Conservation (phyloP, 2,329 filamentous ascomycete species). For the Sordariomycetes sp. region DNA sequence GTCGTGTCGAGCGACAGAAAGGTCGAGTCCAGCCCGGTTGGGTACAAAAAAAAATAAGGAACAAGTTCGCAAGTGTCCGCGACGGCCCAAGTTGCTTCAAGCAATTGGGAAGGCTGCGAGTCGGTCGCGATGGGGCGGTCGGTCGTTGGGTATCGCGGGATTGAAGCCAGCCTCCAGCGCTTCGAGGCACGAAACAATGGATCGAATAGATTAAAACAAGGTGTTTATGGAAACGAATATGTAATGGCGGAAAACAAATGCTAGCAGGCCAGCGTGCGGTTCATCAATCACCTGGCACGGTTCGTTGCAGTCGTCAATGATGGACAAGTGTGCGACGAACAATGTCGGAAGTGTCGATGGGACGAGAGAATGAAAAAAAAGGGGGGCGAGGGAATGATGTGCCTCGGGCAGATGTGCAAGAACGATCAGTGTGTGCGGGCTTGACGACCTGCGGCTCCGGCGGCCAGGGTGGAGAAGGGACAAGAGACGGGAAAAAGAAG, state of each 20-base stretch:
- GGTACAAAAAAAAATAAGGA: constrained; percentile 9
- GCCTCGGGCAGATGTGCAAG: constrained; percentile 13
- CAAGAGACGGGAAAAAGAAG: constrained; percentile 17
- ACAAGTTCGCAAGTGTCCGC: constrained; percentile 1
- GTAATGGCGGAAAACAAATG: constrained; percentile 17
- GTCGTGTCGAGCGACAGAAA: background rate
- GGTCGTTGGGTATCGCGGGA: constrained; percentile 13
- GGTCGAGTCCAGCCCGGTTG: constrained; percentile 12
- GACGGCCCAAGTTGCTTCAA: constrained; percentile 14
- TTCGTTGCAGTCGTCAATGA: constrained; percentile 14
- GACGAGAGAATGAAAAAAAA: constrained; percentile 7
- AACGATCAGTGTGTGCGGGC: constrained; percentile 3
- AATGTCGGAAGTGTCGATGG: constrained; percentile 14
- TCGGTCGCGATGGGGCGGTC: constrained; percentile 9
- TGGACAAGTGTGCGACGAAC: constrained; percentile 15
- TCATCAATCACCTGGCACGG: constrained; percentile 14
- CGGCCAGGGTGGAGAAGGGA: constrained; percentile 17
- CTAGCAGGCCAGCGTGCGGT: constrained; percentile 10
- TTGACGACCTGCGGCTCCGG: constrained; percentile 12
- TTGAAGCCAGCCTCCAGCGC: constrained; percentile 7
- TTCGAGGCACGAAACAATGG: constrained; percentile 17
- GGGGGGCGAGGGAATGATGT: constrained; percentile 10
- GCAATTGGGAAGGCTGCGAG: constrained; percentile 4
- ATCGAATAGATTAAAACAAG: constrained; percentile 24
- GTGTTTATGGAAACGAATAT: constrained; percentile 28